Base-by-base conservation (phyloP, 2,329 filamentous ascomycete genomes). In the Eutypa lata region DNA sequence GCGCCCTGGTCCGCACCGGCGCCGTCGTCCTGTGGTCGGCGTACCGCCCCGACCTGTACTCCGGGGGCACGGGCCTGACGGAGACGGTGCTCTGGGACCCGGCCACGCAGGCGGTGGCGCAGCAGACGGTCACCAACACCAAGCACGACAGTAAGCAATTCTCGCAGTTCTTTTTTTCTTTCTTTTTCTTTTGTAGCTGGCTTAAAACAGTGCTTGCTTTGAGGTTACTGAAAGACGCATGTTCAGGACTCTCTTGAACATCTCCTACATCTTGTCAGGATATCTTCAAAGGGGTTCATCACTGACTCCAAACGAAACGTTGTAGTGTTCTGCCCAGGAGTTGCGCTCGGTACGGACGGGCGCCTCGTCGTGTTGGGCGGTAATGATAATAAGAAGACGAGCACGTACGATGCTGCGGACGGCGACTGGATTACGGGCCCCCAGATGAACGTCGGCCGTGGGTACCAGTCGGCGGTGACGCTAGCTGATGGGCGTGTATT, bases 401-500 rank as follows among this genome's bases (percentile, higher is more conserved):
- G 75, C 50, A 69, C 81, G 35, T 81, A 76, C 63, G 62, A 77
- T 57, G 70, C 71, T 0, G 57, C 53, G 0, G n/a, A 68, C 63
- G 10, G 62, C 49, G n/a, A n/a, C 2, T 83, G 77, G 73, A 64
- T 60, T 3, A 57, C 63, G 4, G 74, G 64, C 1, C 65, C 71
- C 0, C 57, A 72, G 48, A 77, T 83, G 77, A 64, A 68, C 14
- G 68, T 78, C 19, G 58, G 68, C 7, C 76, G 81, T 22, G 78
- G 79, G 7, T 82, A 84, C 53, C 81, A 85, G 48, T 66, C 79
- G 0, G 74, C 76, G 0, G 68, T 75, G 0, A 80, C 76, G 0
- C 60, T 75, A 1, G 79, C 79, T 0, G 73, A 82, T 53, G 82
- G 82, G 4, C 69, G 74, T 0, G 73, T 84, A 22, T 86, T 85